A percentile compares a stretch with the other conserved stretches of the same genome.
Conservation (phyloP, 2,329 filamentous ascomycete genomes). For the Acrocalymma vagum region DNA sequence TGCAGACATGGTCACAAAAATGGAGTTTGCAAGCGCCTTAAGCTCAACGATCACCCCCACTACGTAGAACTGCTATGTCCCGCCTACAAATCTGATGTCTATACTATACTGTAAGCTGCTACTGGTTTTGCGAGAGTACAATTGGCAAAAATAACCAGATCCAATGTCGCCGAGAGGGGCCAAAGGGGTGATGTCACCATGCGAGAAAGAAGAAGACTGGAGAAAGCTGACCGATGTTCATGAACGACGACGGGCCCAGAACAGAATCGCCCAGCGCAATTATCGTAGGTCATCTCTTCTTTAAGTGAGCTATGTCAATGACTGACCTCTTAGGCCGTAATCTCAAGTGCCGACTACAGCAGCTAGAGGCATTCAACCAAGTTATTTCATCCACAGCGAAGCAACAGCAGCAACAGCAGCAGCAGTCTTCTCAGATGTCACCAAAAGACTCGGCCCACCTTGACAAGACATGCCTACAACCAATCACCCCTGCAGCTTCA, state of each 20-base stretch:
- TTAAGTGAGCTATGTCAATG: background rate
- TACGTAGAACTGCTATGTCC: too few relatives aligned
- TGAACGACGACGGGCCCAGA: constrained; percentile 9
- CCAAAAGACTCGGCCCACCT: too few relatives aligned
- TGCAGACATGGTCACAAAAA: too few relatives aligned
- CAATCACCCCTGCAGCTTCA: too few relatives aligned
- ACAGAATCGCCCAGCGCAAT: constrained; percentile 10
- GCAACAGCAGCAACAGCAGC: background rate
- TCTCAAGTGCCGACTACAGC: constrained; percentile 6
- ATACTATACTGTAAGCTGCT: too few relatives aligned
- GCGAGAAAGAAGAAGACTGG: constrained; percentile 4
- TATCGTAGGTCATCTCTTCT: constrained; percentile 3
- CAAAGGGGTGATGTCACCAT: background rate
- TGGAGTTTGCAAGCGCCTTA: too few relatives aligned
- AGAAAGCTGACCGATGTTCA: constrained; percentile 7
- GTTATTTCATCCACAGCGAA: background rate
- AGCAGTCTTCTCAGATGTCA: background rate
- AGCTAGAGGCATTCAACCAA: constrained; percentile 6
- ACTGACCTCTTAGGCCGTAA: constrained; percentile 9
- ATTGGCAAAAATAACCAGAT: too few relatives aligned
- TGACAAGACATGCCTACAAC: too few relatives aligned
- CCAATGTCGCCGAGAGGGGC: too few relatives aligned
- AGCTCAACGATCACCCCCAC: too few relatives aligned
- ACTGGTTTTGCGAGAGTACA: too few relatives aligned
- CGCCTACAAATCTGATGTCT: too few relatives aligned